Evolutionary conservation across 225 moss, liverwort and hornwort species (phyloP).

Genomic region (Marchantia paleacea): DNA sequence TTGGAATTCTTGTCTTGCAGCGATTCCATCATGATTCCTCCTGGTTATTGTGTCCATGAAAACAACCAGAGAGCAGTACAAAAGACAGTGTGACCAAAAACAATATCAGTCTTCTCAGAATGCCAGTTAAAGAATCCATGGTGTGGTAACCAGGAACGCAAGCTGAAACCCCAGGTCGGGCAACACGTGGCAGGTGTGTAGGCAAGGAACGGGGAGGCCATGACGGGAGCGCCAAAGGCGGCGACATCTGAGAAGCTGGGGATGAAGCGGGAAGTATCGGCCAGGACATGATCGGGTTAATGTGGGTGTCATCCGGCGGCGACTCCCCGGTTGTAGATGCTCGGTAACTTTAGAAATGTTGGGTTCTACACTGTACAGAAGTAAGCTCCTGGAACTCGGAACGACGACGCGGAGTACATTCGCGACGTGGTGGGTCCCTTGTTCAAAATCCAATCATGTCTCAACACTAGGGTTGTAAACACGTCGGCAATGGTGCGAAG

Average conservation of each 20-base stretch:
- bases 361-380: neutral
- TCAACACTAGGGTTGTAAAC: neutral
- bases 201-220: neutral
- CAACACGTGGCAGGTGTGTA: neutral
- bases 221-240: neutral
- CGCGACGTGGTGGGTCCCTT: neutral
- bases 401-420: neutral
- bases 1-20: no score
- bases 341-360: neutral
- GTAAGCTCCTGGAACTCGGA: neutral
- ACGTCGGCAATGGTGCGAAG: neutral
- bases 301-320: neutral
- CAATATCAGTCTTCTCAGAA: no score
- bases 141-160: neutral
- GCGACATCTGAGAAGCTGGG: slow-evolving; percentile 1
- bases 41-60: no score
- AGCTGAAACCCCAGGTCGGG: neutral
- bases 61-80: neutral
- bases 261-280: neutral
- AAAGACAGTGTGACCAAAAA: no score
- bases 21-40: no score
- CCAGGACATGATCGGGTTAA: neutral
- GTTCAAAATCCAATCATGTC: neutral
- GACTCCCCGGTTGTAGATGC: neutral
- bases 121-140: neutral